Base-by-base conservation (phyloP, 2,329 filamentous ascomycete species). In the Pyrenophora teres region DNA sequence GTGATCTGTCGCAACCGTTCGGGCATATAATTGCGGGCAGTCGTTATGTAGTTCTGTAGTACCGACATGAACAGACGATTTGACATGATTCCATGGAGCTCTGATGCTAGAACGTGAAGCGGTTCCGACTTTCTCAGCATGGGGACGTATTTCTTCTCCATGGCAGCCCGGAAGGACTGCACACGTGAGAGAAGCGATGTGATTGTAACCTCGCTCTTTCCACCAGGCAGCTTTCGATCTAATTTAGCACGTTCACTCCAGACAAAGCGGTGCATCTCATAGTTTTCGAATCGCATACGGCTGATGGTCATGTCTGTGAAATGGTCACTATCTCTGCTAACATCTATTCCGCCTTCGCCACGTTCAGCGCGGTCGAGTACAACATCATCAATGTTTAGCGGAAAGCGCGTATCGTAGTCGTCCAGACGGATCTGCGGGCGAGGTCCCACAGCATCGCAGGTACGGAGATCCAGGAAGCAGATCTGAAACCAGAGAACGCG, bases 401-500 rank as follows among this genome's bases (percentile, higher is more conserved):
- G 89, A 21, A 90, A 80, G 54, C 82, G 84, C 0, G 88, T 90
- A 61, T 90, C 87, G 69, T 87, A 92, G 63, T 92, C 88, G 18
- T 89, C 87, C 33, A 81, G 78, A n/a, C 87, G 82, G 46, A 92
- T 90, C 45, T 84, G 81, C 0, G 87, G 87, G 19, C 85, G 80
- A 7, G 88, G 88, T 0, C 88, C 89, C 56, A 89, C 88, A 1
- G 86, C 83, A 71, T 92, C 88, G 63, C 85, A 89, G 0, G 88
- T 90, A 33, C 87, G 80, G 50, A 90, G 82, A 67, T 92, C 89
- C 7, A 92, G 78, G 67, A 89, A 89, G 70, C 87, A 90, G 16
- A 92, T 78, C 63, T 92, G 88, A 67, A 90, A 86, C 89, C 88
- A 92, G 30, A 91, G 79, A 33, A 91, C 75, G 4, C 88, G 83